Evolutionary conservation across 169 alveolate genomes (phyloP), one percentile per base, ranked within the genome.

Genomic region (Eimeria acervulina): DNA sequence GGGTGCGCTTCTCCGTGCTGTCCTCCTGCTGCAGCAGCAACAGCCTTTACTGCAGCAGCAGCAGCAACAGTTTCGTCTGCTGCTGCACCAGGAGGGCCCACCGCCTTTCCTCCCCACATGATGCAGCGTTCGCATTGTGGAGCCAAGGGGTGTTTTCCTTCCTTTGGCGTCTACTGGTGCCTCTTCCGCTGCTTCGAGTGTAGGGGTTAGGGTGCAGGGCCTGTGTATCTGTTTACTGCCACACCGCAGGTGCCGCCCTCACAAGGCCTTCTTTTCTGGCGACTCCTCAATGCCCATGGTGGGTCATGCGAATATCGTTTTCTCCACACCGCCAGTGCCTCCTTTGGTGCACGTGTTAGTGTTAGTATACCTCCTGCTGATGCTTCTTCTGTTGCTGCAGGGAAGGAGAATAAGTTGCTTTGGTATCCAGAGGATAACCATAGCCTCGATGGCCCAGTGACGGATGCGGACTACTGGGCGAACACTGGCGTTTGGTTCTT

Each of bases 361-460:
- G 78, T 7, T 51, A 51, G 15, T 10, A 1, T 10, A 10, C 15
- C 47, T 84, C 26, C 36, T 31, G 33, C 31, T 21, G 40, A 0
- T 52, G 74, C 36, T 38, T 59, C 38, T 61, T n/a, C 42, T 61
- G 78, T 26, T 51, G 78, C 61, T 74, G 44, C 96, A 93, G 96
- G 96, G 47, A 61, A 44, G 47, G 26, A 28, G 23, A 66, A 33
- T 51, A 68, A 72, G 70, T 36, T 93, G 93, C 85, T 93, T 1
- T 80, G 78, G 80, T 93, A 93, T 33, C 96, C 96, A 13, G 96
- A 93, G 36, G 96, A 44, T 51, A 85, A 76, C 76, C 96, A 93
- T 74, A 44, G 93, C 33, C 72, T 93, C 17, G 93, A 93, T 76
- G 38, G 31, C 51, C 96, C 96, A 33, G 74, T 3, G 33, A 33